Percentiles rank a stretch among this genome's conserved stretches.
phyloP scores from a whole-genome alignment of 306 rosid genomes.

The Parietaria judaica region DNA sequence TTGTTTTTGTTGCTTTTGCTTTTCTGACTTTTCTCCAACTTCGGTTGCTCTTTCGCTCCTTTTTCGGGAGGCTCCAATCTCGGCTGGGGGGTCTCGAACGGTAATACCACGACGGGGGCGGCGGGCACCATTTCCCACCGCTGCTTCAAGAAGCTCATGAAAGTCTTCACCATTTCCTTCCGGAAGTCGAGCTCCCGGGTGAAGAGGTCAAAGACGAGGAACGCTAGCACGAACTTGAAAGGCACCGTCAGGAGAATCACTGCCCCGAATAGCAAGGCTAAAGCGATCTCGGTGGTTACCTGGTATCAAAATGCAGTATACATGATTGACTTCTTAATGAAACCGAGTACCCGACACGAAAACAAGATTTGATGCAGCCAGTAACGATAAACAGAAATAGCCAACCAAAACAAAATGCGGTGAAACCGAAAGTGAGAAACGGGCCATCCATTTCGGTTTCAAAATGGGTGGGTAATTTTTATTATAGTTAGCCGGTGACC shows the following conservation, averaged over 20 bases:
- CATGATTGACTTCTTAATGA: not conserved
- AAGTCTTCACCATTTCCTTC: conserved; percentile 61
- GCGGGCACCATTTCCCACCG: conserved; percentile 94
- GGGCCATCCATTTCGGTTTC: no score
- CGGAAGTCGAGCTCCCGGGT: conserved; percentile 81
- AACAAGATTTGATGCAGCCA: not conserved
- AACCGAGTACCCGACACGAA: not conserved
- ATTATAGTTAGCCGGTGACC: no score
- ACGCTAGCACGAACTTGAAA: conserved; percentile 68
- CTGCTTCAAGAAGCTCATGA: conserved; percentile 51
- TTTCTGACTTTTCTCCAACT: conserved; percentile 34
- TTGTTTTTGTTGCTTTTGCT: not conserved
- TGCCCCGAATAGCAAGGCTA: conserved; percentile 54
- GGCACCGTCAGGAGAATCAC: conserved; percentile 56
- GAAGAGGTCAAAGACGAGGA: conserved; percentile 68
- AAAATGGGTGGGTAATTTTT: no score
- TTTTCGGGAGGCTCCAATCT: conserved; percentile 31
- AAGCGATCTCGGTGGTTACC: conserved; percentile 85
- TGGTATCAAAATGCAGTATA: conserved; percentile 29
- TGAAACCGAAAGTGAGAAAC: no score
- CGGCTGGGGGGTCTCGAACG: conserved; percentile 47
- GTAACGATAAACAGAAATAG: no score
- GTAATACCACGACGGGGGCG: conserved; percentile 78
- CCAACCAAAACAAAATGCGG: no score
- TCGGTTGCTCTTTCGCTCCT: conserved; percentile 32